phyloP scores from a whole-genome alignment of 176 grass and related monocot species.

The Coix lacrymajobi region DNA sequence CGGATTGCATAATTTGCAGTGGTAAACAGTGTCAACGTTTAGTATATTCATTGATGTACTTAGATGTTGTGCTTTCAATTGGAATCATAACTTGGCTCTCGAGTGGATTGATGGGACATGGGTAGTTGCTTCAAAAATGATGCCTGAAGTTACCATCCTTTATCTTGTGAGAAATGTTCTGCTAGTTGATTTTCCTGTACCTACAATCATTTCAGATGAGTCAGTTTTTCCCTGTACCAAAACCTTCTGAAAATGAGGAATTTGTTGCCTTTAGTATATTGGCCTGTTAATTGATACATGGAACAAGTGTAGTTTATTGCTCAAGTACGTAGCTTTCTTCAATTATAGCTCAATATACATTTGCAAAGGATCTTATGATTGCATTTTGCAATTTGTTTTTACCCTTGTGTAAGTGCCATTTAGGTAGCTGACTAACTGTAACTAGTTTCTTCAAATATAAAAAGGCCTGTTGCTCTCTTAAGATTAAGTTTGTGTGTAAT shows the following conservation, averaged over 20 bases:
- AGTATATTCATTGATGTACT: not conserved
- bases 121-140: not conserved
- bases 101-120: slow-evolving; percentile 5
- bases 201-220: not conserved
- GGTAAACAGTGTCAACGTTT: not conserved
- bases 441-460: not conserved
- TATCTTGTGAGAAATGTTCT: slow-evolving; percentile 3
- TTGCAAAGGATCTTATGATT: not conserved
- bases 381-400: not conserved
- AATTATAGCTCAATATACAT: not conserved
- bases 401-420: not conserved
- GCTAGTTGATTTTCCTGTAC: not conserved
- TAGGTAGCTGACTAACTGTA: not conserved
- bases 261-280: not conserved
- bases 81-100: not conserved
- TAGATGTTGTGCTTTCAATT: not conserved
- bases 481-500: not conserved
- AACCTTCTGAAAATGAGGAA: not conserved
- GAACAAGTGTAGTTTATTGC: not conserved
- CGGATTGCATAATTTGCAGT: not conserved
- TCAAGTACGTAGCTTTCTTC: not conserved
- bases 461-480: not conserved
- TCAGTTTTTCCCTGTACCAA: not conserved
- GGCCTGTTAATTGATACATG: not conserved
- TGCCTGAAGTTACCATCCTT: not conserved